Base-by-base conservation (phyloP, 1,284 basidiomycete species). In the Cutaneotrichosporon sp. region DNA sequence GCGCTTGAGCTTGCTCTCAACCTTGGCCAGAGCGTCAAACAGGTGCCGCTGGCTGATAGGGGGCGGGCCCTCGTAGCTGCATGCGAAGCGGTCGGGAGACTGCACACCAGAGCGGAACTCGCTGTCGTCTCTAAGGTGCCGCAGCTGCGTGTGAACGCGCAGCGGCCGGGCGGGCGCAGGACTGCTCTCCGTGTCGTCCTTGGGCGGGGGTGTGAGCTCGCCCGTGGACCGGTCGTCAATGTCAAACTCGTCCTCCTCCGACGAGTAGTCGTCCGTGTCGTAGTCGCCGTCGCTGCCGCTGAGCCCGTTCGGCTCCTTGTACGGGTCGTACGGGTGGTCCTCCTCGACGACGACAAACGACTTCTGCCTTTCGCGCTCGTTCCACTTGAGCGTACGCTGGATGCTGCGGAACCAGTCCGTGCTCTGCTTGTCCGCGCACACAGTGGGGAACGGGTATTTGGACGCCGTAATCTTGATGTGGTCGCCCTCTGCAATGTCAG, bases 381-480 rank as follows among this genome's bases (percentile, higher is more conserved):
- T 97, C 92, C 94, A 98, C 76, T 95, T 93, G 58, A 98, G 84
- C 9, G 94, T 98, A n/a, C 94, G 85, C 33, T 90, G 91, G 67
- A 97, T 99, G 11, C 94, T 87, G 66, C 92, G 88, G 87, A 99
- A 99, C 97, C 97, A 99, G 76, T 99, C 95, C 3, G 90, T 93
- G 8, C 91, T 95, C 77, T 97, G 95, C 68, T 95, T 97, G 74
- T 97, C 92, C 11, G 92, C 92, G 74, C 94, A 98, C 6, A 99
- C 93, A 1, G 97, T 99, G 0, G 97, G 97, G 85, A 99, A 99
- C 4, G 97, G 97, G 78, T 95, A 99, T 74, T 90, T 93, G 4
- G 95, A 98, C 0, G 97, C 97, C 0, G 91, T 95, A 63, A 99
- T 89, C 81, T 97, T 99, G 83, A 99, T 98, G 77, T 99, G 97